These are phyloP conservation scores for Kodamaea laetipori DNA, from an alignment of 805 yeast species.

Conservation along the genomic window DNA sequence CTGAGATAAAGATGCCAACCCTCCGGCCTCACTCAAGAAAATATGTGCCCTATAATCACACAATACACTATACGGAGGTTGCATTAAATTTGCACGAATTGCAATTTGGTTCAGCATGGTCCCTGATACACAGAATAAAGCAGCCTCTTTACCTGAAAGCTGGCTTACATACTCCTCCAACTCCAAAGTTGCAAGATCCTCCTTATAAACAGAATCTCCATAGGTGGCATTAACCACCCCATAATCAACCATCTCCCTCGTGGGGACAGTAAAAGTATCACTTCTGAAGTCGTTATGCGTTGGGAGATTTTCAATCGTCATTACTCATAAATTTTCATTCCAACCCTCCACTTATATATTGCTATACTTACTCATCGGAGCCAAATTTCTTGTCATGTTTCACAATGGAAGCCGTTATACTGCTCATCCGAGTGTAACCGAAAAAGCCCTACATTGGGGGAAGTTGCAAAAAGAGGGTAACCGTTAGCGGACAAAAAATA, in stretches of 20 bases:
- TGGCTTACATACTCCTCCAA: slow-evolving; percentile 66
- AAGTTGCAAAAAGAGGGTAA: neutral
- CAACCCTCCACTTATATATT: neutral
- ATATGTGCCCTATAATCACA: slow-evolving; percentile 89
- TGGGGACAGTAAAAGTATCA: slow-evolving; percentile 91
- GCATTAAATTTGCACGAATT: slow-evolving; percentile 68
- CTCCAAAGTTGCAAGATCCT: slow-evolving; percentile 68
- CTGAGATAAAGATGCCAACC: slow-evolving; percentile 83
- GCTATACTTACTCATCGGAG: neutral
- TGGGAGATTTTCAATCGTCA: slow-evolving; percentile 23
- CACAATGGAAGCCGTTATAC: neutral
- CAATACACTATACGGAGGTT: slow-evolving; percentile 83
- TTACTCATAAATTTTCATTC: neutral
- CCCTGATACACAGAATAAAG: slow-evolving; percentile 82
- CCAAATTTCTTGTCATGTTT: slow-evolving; percentile 4
- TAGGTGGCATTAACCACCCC: slow-evolving; percentile 45
- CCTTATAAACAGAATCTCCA: slow-evolving; percentile 90
- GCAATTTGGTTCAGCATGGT: slow-evolving; percentile 90
- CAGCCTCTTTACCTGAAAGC: slow-evolving; percentile 79
- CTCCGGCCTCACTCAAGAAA: slow-evolving; percentile 85
- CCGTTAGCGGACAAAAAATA: slow-evolving; percentile 3
- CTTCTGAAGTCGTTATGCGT: slow-evolving; percentile 49
- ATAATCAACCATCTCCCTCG: slow-evolving; percentile 53
- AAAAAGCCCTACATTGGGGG: neutral
- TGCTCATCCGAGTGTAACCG: slow-evolving; percentile 1